Conservation (phyloP, 2,329 filamentous ascomycete species). For the Apiospora rasikravindrae region DNA sequence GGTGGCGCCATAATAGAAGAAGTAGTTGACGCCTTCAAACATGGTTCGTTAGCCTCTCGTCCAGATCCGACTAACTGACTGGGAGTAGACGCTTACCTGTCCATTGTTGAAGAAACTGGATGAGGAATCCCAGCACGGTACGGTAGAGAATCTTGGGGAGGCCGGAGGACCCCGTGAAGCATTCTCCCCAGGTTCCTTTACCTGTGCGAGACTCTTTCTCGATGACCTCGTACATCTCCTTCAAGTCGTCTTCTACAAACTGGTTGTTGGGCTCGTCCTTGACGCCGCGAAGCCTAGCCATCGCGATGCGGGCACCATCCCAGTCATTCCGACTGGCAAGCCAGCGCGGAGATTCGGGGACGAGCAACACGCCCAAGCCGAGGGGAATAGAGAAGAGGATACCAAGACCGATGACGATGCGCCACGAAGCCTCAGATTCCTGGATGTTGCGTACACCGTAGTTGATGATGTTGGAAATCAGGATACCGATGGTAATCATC, state of each 20-base stretch:
- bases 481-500: conserved; percentile 74
- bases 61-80: neutral
- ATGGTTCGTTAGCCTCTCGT: neutral
- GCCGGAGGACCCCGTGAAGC: conserved; percentile 58
- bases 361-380: conserved; percentile 55
- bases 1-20: conserved; percentile 69
- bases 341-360: conserved; percentile 65
- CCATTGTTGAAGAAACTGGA: conserved; percentile 73
- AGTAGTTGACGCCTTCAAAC: conserved; percentile 56
- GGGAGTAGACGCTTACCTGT: conserved; percentile 45
- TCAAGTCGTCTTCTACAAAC: conserved; percentile 56
- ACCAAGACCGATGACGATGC: conserved; percentile 64
- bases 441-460: conserved; percentile 53
- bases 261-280: conserved; percentile 50
- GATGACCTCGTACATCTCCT: conserved; percentile 56
- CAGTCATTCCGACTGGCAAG: conserved; percentile 53
- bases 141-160: conserved; percentile 67
- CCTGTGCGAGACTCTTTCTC: conserved; percentile 51
- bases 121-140: conserved; percentile 64
- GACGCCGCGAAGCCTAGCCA: conserved; percentile 58
- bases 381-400: conserved; percentile 59
- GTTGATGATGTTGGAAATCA: conserved; percentile 60
- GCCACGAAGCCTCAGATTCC: conserved; percentile 57
- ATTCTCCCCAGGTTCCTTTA: conserved; percentile 60
- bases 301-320: conserved; percentile 54